Evolutionary conservation across 179 eudicot genomes (phyloP), one percentile per base, ranked within the genome.

Genomic region (Heliamphora pulchella): DNA sequence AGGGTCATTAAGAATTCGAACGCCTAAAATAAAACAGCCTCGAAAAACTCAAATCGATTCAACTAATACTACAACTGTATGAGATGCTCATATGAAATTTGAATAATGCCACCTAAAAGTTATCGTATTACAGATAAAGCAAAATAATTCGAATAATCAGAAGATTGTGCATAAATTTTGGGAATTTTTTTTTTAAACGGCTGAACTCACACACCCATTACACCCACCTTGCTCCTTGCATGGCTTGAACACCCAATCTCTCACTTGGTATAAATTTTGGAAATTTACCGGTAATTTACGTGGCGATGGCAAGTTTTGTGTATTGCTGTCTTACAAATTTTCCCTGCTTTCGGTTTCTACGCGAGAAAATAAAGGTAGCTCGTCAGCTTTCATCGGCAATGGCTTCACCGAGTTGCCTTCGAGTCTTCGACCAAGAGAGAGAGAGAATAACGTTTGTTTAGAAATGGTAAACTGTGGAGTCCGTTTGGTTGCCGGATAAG

Each of bases 341-440:
- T 39, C 43, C 41, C 31, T 17, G 48, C 61, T 50, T 61, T 80
- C 61, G 2, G 15, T 22, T 48, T 48, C 59, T 72, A 9, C 67
- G 10, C 62, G 65, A 55, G 41, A 82, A 71, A 63, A 55, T 55
- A 64, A 68, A 73, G 78, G 78, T 61, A 67, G 39, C 41, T 5
- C 71, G 31, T 10, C 58, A 67, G 83, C 79, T 81, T 58, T 66
- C 47, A 57, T 44, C 66, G 14, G 68, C 74, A 22, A 43, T 54
- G 4, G 43, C 57, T 80, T 11, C 17, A 76, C 71, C 83, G 66
- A 41, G 57, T 68, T 62, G n/a, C 59, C 44, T 68, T 8, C 18
- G 46, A 31, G 11, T 46, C 3, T 5, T 22, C 46, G 70, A 76
- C 18, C 14, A 48, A 75, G 62, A 41, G 18, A 3, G 61, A 17